Base-by-base conservation (phyloP, 805 yeast species). In the Sungouiozyma ichnusensis region DNA sequence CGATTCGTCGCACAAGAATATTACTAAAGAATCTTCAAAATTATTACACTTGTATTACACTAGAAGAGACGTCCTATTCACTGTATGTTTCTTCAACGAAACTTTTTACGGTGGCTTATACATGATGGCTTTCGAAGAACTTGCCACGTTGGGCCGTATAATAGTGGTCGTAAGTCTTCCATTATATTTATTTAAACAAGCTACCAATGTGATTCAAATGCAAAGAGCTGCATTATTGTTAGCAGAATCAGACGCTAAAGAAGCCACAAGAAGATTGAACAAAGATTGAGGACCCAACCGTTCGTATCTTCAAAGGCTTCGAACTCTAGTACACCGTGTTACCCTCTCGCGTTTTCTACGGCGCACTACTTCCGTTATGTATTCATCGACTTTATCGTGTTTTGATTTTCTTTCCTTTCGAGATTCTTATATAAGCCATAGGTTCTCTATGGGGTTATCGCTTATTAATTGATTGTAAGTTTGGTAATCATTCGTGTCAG, bases 21-120 rank as follows among this genome's bases (percentile, higher is more conserved):
- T 94, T 42, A 81, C 77, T 43, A 72, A 77, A 53, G 77, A 79
- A 50, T 72, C 79, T 27, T 79, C 83, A 48, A 73, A 77, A 69
- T 69, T 92, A 44, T 71, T 92, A 58, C 77, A 80, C 51, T 71
- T 90, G 48, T 92, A 92, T 71, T 92, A 92, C 67, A 84, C 86
- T 45, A 83, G 85, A 68, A 76, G 86, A 55, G 75, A 61, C 15
- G 94, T 92, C 16, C 70, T 92, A 48, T 92, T 92, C 65, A 63
- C 79, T 17, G 88, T 92, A 48, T 92, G 99, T 64, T 85, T 92
- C 19, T 83, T 88, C 48, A 92, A 92, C 65, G 99, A 92, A 67
- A 63, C 86, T 40, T 94, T 92, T 62, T 94, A 85, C 60, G 83
- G 88, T 58, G 95, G 95, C 1, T 61, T 88, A 38, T 92, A 92